These are phyloP conservation scores for Poteriospumella lacustris DNA, from an alignment of 108 stramenopile species.

Conservation along the genomic window DNA sequence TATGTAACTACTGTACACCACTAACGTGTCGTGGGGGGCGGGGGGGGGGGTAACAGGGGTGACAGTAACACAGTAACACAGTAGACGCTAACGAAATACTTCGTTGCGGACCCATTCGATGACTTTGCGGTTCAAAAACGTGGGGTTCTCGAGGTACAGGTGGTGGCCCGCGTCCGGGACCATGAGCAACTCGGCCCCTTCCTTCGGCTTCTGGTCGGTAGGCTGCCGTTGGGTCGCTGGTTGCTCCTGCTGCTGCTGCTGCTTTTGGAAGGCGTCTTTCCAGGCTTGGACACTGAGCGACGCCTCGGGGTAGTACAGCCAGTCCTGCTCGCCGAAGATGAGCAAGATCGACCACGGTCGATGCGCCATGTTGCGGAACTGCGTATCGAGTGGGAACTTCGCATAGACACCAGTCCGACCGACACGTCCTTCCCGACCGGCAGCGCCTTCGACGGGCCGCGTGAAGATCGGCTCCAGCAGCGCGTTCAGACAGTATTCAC, in stretches of 20 bases:
- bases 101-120: background rate
- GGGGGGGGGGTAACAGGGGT: too few relatives aligned
- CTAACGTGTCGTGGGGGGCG: too few relatives aligned
- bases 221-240: too few relatives aligned
- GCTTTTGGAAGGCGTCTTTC: background rate
- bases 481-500: background rate
- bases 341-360: background rate
- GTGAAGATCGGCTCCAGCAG: constrained; percentile 8
- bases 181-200: background rate
- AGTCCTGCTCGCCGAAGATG: background rate
- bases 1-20: too few relatives aligned
- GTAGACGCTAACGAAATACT: background rate
- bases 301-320: background rate
- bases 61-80: too few relatives aligned
- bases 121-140: background rate
- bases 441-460: background rate
- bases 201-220: background rate
- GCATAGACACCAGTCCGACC: background rate
- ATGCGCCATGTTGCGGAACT: background rate
- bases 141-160: background rate
- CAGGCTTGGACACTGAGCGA: too few relatives aligned
- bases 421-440: background rate
- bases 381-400: background rate
- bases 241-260: too few relatives aligned
- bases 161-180: background rate